Evolutionary conservation across 1,284 basidiomycete genomes (phyloP), one percentile per base, ranked within the genome.

Genomic region (Schizophyllum amplum): DNA sequence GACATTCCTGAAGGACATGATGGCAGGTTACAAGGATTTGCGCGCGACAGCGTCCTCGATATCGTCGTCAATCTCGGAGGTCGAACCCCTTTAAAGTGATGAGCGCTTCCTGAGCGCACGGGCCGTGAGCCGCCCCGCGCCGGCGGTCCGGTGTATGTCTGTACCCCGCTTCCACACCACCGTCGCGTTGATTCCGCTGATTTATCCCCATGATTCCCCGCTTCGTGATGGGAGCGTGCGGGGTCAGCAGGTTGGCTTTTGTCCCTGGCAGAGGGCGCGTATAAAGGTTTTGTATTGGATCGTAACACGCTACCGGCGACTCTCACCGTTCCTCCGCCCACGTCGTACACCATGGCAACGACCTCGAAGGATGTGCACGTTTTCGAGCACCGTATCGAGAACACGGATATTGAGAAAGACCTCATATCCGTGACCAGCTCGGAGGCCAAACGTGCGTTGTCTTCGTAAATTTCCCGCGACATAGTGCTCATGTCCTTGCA

Each of bases 1-100:
- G 50, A 65, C 64, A 57, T 69, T 71, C 55, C 67, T 64, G 48
- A 63, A 60, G 55, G 73, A 72, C 73, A 74, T 72, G 17, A 17
- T 57, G 33, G 33, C 17, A 17, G 33, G 17, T 42, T 13, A 42
- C 11, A 17, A n/a, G 11, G 33, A 42, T 2, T 17, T 42, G 33
- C 33, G 33, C 17, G 33, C 17, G 33, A 17, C 33, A n/a, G n/a
- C n/a, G n/a, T n/a, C n/a, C n/a, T 9, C 33, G 33, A 9, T 17
- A 17, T 42, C 33, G 33, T 42, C 33, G 33, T 13, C 17, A 42
- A 42, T 42, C 33, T 9, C 17, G 13, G 33, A 17, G 17, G 17
- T 42, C 33, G 33, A 4, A 42, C 33, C 33, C 33, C 33, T 42
- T 42, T 42, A 42, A 42, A 42, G 33, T 17, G 33, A 42, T 17